phyloP scores from a whole-genome alignment of 345 rosid species.

The Camelina hispida region DNA sequence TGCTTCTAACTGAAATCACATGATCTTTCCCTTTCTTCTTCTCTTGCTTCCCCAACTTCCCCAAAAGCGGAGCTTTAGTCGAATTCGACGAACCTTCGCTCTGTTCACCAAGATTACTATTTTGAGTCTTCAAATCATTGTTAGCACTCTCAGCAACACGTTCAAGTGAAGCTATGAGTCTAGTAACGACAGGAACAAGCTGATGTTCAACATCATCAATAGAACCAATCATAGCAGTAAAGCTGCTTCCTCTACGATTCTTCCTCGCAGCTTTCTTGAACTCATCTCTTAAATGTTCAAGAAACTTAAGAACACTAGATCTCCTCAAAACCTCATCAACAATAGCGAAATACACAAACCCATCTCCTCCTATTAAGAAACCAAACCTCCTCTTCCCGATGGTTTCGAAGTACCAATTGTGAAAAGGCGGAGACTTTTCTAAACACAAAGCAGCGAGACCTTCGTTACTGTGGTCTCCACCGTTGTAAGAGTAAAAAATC shows the following conservation, averaged over 20 bases:
- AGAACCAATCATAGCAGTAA: constrained; percentile 62
- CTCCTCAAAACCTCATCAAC: constrained; percentile 65
- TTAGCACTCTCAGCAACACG: constrained; percentile 47
- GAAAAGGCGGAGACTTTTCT: constrained; percentile 71
- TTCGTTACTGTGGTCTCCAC: constrained; percentile 64
- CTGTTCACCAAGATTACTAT: constrained; percentile 50
- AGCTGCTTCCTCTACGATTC: constrained; percentile 67
- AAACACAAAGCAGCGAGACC: constrained; percentile 61
- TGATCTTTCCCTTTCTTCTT: constrained; percentile 80
- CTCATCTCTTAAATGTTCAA: constrained; percentile 73
- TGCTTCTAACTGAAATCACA: constrained; percentile 57
- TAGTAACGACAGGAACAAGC: constrained; percentile 71
- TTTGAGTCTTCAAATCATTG: constrained; percentile 49
- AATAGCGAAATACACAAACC: constrained; percentile 68
- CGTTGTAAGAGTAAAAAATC: constrained; percentile 57
- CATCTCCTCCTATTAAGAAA: constrained; percentile 69
- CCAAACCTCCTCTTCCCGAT: constrained; percentile 60
- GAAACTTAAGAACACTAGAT: constrained; percentile 59
- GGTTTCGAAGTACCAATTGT: constrained; percentile 86
- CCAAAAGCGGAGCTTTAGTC: constrained; percentile 76
- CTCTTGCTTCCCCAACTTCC: constrained; percentile 61
- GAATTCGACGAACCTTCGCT: constrained; percentile 54
- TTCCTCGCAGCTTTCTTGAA: constrained; percentile 63
- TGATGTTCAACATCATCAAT: constrained; percentile 57
- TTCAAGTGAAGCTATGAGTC: constrained; percentile 68